phyloP scores from a whole-genome alignment of 768 basidiomycete genomes.

The Lactarius pseudohatsudake region DNA sequence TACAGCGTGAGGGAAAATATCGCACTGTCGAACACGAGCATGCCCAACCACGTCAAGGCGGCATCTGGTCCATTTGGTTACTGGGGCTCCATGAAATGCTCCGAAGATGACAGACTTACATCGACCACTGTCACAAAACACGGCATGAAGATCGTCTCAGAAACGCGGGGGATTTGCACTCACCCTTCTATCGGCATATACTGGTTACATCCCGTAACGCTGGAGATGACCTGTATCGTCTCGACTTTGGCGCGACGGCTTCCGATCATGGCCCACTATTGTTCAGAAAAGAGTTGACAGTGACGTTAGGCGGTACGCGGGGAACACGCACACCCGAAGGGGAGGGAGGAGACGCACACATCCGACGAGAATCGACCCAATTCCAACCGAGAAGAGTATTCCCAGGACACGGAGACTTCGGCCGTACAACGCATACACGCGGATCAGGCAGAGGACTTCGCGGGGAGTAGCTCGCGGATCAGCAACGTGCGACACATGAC shows the following conservation, averaged over 20 bases:
- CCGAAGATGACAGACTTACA: conserved; percentile 2
- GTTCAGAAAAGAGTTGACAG: neutral
- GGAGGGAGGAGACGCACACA: neutral
- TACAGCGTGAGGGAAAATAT: conserved; percentile 21
- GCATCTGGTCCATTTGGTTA: conserved; percentile 10
- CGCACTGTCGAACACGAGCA: conserved; percentile 13
- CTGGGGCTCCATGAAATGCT: too few relatives aligned
- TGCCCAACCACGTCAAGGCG: conserved; percentile 18
- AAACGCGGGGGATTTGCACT: neutral
- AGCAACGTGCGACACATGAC: neutral
- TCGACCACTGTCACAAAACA: conserved; percentile 6
- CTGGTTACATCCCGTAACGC: conserved; percentile 12
- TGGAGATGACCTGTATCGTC: conserved; percentile 9
- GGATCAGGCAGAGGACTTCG: conserved; percentile 5
- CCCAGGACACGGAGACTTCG: conserved; percentile 9
- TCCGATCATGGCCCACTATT: neutral
- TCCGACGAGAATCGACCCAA: neutral
- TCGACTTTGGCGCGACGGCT: neutral
- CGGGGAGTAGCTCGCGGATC: neutral
- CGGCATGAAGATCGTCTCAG: neutral
- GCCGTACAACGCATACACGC: conserved; percentile 17
- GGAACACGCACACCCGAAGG: neutral
- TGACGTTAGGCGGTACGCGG: neutral
- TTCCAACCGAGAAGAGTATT: neutral
- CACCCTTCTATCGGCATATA: conserved; percentile 11